Percentiles rank a stretch among this genome's conserved stretches.
Conservation (phyloP, 305 asterid genomes). For the Coffea humblotiana region DNA sequence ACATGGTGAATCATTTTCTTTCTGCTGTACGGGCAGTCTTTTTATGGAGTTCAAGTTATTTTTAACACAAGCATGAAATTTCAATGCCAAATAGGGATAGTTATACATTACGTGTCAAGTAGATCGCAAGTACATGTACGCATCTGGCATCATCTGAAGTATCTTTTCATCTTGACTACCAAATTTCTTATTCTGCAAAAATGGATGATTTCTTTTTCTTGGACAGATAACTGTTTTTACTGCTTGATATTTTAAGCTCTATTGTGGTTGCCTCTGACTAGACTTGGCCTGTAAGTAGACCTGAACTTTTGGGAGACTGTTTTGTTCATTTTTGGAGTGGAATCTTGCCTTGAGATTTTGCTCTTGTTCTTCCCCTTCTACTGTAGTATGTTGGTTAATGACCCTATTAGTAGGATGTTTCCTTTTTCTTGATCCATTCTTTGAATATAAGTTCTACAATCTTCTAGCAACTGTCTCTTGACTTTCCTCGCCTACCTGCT, state of each 20-base stretch:
- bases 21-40: not conserved
- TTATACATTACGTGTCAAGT: not conserved
- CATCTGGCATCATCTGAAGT: conserved; percentile 10
- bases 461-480: conserved; percentile 48
- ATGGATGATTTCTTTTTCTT: conserved; percentile 17
- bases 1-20: not conserved
- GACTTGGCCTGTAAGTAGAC: not conserved
- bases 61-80: conserved; percentile 2
- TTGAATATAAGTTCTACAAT: conserved; percentile 3
- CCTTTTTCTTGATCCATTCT: conserved; percentile 8
- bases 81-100: not conserved
- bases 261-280: conserved; percentile 4
- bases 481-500: conserved; percentile 44
- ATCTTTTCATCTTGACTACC: conserved; percentile 9
- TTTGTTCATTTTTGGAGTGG: not conserved
- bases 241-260: not conserved
- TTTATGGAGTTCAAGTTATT: conserved; percentile 4
- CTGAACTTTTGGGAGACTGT: not conserved
- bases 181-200: conserved; percentile 16
- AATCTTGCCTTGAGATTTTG: conserved; percentile 1
- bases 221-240: not conserved
- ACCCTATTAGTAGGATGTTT: not conserved
- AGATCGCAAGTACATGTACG: not conserved
- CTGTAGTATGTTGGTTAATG: not conserved
- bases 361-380: not conserved